Evolutionary conservation across 352 stramenopile species (phyloP).

Genomic region (Phytopythium ostracodes): DNA sequence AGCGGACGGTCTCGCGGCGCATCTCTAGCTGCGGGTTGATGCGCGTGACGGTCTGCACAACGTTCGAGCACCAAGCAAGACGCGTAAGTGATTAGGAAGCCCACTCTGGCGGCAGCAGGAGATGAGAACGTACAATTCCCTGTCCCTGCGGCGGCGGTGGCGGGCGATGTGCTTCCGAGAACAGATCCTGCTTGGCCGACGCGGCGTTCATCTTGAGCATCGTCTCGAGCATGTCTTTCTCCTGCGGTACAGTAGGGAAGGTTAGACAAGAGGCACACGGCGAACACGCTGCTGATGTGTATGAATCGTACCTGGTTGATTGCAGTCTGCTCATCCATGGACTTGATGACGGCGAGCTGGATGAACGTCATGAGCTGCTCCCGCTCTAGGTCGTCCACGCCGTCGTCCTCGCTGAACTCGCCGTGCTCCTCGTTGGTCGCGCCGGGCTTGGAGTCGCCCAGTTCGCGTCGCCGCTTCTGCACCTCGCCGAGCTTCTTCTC

Average conservation of each 20-base stretch:
- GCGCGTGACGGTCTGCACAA: constrained; percentile 64
- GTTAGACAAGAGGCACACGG: background rate
- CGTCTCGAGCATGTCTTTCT: constrained; percentile 83
- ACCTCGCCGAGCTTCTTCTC: constrained; percentile 61
- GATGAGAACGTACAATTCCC: constrained; percentile 58
- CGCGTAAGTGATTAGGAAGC: background rate
- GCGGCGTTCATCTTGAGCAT: constrained; percentile 80
- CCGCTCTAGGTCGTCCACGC: constrained; percentile 71
- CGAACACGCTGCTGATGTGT: background rate
- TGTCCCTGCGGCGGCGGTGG: constrained; percentile 60
- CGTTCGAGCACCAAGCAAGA: background rate
- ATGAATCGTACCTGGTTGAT: constrained; percentile 48
- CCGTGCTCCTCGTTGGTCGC: constrained; percentile 14
- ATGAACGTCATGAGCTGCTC: constrained; percentile 83
- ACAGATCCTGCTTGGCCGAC: constrained; percentile 53
- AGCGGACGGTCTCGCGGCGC: constrained; percentile 82
- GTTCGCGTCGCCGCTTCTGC: constrained; percentile 39
- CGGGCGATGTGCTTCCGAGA: constrained; percentile 61
- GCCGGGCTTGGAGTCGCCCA: constrained; percentile 14
- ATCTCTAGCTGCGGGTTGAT: constrained; percentile 87
- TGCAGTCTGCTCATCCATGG: constrained; percentile 69
- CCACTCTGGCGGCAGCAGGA: background rate
- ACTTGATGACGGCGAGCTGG: constrained; percentile 68
- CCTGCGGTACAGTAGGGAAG: constrained; percentile 9
- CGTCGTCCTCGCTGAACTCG: constrained; percentile 44